Conservation (phyloP, 1,284 basidiomycete genomes). For the Gastroboletus turbinatus region DNA sequence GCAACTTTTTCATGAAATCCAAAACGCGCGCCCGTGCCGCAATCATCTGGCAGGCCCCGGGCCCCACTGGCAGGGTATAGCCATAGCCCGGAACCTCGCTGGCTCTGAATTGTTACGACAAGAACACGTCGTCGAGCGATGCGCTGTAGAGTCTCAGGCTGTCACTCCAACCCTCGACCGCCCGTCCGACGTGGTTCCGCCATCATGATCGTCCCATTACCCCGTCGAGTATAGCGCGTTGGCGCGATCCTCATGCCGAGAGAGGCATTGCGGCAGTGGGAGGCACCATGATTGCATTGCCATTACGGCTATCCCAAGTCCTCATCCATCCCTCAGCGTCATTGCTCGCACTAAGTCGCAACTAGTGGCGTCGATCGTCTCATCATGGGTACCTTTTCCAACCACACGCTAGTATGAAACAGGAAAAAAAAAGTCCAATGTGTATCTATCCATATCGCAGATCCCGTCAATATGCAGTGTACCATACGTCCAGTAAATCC, state of each 20-base stretch:
- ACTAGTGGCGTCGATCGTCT: not conserved
- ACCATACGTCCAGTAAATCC: not conserved
- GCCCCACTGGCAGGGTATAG: no score
- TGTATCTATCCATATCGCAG: not conserved
- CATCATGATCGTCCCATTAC: not conserved
- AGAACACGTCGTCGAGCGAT: no score
- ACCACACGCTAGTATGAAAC: not conserved
- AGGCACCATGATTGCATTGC: not conserved
- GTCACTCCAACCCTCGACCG: no score
- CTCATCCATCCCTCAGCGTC: not conserved
- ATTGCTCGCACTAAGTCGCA: no score
- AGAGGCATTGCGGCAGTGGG: no score
- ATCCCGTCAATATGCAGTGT: not conserved
- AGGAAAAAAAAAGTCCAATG: not conserved
- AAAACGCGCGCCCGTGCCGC: not conserved
- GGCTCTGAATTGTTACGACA: not conserved
- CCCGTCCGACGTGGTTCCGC: no score
- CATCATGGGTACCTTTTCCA: not conserved
- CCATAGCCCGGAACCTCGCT: not conserved
- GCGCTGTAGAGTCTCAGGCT: not conserved
- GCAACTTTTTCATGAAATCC: not conserved
- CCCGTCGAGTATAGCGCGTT: not conserved
- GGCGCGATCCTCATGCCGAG: not conserved
- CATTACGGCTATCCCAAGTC: not conserved
- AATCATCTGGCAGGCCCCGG: no score